Conservation (phyloP, 2,329 filamentous ascomycete species). For the Diaporthe caulivora region DNA sequence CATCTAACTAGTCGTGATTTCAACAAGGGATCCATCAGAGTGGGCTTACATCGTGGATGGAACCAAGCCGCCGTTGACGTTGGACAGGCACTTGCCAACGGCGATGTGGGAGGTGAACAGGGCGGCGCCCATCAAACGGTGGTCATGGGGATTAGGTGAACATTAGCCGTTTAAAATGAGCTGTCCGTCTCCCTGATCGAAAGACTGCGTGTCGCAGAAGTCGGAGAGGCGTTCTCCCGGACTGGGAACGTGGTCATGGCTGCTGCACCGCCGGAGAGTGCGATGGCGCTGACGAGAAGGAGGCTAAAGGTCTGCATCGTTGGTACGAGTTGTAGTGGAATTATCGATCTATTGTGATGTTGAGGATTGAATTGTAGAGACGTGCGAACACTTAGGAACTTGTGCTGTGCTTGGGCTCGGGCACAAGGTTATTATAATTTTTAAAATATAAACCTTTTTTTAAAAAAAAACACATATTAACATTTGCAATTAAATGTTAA, state of each 20-base stretch:
- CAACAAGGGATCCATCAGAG: too few relatives aligned
- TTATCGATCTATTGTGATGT: neutral
- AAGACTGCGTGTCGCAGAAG: neutral
- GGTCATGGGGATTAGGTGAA: neutral
- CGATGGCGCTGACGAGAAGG: neutral
- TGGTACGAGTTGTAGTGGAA: neutral
- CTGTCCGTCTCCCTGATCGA: neutral
- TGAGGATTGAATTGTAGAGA: neutral
- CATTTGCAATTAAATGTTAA: too few relatives aligned
- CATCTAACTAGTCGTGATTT: too few relatives aligned
- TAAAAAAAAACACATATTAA: neutral
- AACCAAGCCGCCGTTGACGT: neutral
- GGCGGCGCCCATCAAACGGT: neutral
- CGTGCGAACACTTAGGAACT: neutral
- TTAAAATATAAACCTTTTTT: too few relatives aligned
- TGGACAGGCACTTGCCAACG: constrained; percentile 4
- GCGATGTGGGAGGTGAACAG: constrained; percentile 5
- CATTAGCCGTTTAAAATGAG: neutral
- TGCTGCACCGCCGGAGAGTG: neutral
- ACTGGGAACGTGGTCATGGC: neutral
- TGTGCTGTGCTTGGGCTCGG: neutral
- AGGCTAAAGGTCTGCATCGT: neutral
- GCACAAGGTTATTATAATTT: neutral
- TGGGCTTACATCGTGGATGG: neutral
- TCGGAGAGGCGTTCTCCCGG: neutral